phyloP scores from a whole-genome alignment of 345 rosid genomes.

The Populus deltoides region DNA sequence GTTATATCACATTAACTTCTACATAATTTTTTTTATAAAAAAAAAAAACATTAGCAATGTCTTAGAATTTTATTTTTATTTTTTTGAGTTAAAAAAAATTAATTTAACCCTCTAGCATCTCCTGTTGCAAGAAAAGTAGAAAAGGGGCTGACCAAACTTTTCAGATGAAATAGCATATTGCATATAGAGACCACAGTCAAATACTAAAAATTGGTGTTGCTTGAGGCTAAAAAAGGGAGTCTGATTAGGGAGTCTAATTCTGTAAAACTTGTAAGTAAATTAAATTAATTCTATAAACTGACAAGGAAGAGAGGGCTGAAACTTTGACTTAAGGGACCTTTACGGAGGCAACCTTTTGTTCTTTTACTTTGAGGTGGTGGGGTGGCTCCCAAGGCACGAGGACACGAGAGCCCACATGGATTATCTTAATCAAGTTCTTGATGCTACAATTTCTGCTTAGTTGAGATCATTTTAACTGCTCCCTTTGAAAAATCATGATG shows the following conservation, averaged over 20 bases:
- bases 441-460: constrained; percentile 8
- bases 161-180: too few relatives aligned
- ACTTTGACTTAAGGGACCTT: constrained; percentile 36
- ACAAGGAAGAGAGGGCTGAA: constrained; percentile 26
- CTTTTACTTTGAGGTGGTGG: constrained; percentile 17
- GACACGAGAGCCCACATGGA: background rate
- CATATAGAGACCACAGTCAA: too few relatives aligned
- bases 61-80: too few relatives aligned
- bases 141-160: too few relatives aligned
- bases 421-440: background rate
- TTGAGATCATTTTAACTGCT: constrained; percentile 42
- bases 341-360: constrained; percentile 11
- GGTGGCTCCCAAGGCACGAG: constrained; percentile 11
- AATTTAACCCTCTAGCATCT: too few relatives aligned
- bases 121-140: too few relatives aligned
- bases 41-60: too few relatives aligned
- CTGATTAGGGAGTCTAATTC: background rate
- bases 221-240: background rate
- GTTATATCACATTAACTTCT: too few relatives aligned
- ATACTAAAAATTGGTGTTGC: too few relatives aligned
- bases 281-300: background rate
- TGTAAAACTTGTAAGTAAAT: background rate
- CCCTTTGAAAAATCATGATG: constrained; percentile 59
- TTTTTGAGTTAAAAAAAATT: too few relatives aligned
- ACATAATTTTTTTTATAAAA: too few relatives aligned